phyloP scores from a whole-genome alignment of 140 eudicot species.

The Oenanthe javanica region DNA sequence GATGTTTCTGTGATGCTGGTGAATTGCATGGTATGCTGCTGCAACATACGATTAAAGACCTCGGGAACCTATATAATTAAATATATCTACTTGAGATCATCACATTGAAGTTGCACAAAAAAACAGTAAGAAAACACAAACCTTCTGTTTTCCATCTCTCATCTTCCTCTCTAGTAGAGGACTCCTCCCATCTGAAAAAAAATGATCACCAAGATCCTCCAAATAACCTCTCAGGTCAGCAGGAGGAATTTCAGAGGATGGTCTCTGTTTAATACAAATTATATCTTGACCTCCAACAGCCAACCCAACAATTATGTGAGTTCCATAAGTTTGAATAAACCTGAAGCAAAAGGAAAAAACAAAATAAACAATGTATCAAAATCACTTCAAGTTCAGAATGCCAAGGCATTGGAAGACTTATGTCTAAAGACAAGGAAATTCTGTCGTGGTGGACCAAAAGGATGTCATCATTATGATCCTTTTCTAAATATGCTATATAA shows the following conservation, averaged over 20 bases:
- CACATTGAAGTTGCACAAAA: neutral
- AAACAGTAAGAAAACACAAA: constrained; percentile 15
- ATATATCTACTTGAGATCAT: neutral
- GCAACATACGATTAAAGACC: constrained; percentile 78
- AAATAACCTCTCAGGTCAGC: constrained; percentile 66
- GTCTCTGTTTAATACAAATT: constrained; percentile 71
- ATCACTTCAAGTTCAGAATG: too few species aligned
- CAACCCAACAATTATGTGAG: constrained; percentile 85
- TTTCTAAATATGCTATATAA: neutral
- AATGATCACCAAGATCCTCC: constrained; percentile 85
- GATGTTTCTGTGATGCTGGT: constrained; percentile 82
- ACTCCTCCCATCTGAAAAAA: constrained; percentile 69
- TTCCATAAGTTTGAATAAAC: constrained; percentile 86
- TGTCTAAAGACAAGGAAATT: neutral
- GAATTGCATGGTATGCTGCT: constrained; percentile 75
- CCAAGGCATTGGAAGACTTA: too few species aligned
- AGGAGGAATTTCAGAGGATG: constrained; percentile 67
- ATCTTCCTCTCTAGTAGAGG: constrained; percentile 57
- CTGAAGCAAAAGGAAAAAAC: constrained; percentile 30
- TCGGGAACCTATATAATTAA: constrained; percentile 66
- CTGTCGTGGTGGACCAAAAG: neutral
- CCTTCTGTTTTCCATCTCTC: constrained; percentile 54
- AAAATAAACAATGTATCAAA: too few species aligned
- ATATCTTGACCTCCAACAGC: constrained; percentile 98
- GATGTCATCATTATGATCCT: neutral